Conservation (phyloP, 495 filamentous ascomycete genomes). For the Talaromyces proteolyticus region DNA sequence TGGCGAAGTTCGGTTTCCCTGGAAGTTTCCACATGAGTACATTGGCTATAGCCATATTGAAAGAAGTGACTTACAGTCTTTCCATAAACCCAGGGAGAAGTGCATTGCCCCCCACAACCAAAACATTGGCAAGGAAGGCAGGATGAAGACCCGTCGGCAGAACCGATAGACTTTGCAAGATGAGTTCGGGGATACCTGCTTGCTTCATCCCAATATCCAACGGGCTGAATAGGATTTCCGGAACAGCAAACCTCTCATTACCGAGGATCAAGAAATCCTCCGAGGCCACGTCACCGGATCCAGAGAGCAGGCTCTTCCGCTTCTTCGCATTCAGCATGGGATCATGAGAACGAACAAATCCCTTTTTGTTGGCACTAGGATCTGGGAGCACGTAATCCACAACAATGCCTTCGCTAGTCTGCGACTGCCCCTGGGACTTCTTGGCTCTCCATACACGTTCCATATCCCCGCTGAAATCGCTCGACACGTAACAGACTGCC, state of each 20-base stretch:
- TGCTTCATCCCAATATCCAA: slow-evolving; percentile 82
- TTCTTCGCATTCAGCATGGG: slow-evolving; percentile 53
- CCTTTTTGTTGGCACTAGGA: slow-evolving; percentile 69
- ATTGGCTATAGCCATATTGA: not conserved
- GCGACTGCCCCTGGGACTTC: slow-evolving; percentile 33
- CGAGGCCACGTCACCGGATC: slow-evolving; percentile 47
- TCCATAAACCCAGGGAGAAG: slow-evolving; percentile 76
- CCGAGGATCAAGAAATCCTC: slow-evolving; percentile 84
- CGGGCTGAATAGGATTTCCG: slow-evolving; percentile 85
- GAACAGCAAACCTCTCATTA: slow-evolving; percentile 88
- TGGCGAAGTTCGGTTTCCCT: slow-evolving; percentile 68
- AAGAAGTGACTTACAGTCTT: slow-evolving; percentile 48
- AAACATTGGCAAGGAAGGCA: slow-evolving; percentile 75
- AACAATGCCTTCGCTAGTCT: slow-evolving; percentile 61
- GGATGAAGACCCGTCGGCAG: slow-evolving; percentile 74
- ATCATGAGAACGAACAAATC: slow-evolving; percentile 72
- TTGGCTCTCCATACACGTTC: slow-evolving; percentile 82
- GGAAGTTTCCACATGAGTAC: not conserved
- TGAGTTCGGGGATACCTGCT: slow-evolving; percentile 72
- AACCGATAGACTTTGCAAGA: slow-evolving; percentile 72
- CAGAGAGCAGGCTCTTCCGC: slow-evolving; percentile 46
- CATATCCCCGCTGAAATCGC: slow-evolving; percentile 72
- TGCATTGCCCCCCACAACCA: slow-evolving; percentile 84
- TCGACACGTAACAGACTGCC: slow-evolving; percentile 74
- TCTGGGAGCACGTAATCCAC: slow-evolving; percentile 93